These are phyloP conservation scores for Verbascum thapsus DNA, from an alignment of 257 asterid genomes.

Conservation along the genomic window DNA sequence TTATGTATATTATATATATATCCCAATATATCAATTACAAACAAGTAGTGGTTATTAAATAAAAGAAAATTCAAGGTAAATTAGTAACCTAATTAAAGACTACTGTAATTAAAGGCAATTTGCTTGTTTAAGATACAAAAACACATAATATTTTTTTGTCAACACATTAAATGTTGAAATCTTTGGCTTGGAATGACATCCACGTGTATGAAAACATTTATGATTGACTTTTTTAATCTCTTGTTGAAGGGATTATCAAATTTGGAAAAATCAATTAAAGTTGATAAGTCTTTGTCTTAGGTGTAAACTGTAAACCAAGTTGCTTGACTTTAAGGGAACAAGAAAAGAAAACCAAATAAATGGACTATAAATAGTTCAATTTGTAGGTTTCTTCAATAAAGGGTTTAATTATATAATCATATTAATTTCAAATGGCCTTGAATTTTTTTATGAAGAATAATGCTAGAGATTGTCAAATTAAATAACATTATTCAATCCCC, in stretches of 20 bases:
- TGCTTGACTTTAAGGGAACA: slow-evolving; percentile 56
- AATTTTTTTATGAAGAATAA: neutral
- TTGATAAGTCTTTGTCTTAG: slow-evolving; percentile 3
- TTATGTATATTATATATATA: too few relatives aligned
- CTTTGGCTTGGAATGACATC: slow-evolving; percentile 29
- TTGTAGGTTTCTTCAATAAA: slow-evolving; percentile 22
- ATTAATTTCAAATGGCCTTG: neutral
- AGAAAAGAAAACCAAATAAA: slow-evolving; percentile 44
- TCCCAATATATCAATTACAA: too few relatives aligned
- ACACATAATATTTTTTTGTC: slow-evolving; percentile 18
- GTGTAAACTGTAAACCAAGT: slow-evolving; percentile 27
- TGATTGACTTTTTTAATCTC: slow-evolving; percentile 17
- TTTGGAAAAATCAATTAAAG: slow-evolving; percentile 11
- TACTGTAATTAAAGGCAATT: slow-evolving; percentile 4
- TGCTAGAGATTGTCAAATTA: neutral
- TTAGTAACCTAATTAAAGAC: neutral
- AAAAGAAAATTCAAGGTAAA: neutral
- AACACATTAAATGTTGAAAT: slow-evolving; percentile 10
- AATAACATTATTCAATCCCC: slow-evolving; percentile 8
- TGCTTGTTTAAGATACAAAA: neutral
- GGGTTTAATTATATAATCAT: neutral
- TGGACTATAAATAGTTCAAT: slow-evolving; percentile 40
- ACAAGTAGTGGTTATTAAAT: neutral
- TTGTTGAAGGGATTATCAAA: neutral
- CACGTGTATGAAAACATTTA: slow-evolving; percentile 19